Evolutionary conservation across 2,329 filamentous ascomycete genomes (phyloP).

Genomic region (Phaeosphaeria sp.): DNA sequence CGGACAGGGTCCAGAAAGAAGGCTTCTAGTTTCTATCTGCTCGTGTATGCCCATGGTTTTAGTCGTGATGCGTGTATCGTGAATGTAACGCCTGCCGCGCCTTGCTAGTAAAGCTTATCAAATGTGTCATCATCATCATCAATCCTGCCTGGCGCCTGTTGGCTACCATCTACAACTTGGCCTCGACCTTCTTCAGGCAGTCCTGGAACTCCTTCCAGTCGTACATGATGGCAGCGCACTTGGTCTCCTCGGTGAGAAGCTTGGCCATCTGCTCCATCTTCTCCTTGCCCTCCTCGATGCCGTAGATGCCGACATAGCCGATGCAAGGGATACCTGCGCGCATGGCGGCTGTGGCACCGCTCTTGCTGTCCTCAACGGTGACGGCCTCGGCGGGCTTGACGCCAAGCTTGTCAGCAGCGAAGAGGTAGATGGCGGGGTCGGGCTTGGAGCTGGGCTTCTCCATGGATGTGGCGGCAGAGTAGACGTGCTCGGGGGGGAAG

Average conservation of each 20-base stretch:
- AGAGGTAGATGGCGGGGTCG: conserved; percentile 85
- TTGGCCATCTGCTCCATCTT: conserved; percentile 57
- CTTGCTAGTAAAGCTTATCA: conserved; percentile 17
- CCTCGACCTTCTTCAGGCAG: conserved; percentile 57
- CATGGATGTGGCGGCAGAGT: conserved; percentile 81
- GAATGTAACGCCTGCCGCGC: conserved; percentile 14
- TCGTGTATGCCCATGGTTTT: conserved; percentile 19
- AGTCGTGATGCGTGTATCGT: conserved; percentile 28
- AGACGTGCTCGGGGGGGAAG: conserved; percentile 78
- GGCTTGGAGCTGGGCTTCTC: conserved; percentile 85
- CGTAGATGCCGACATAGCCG: conserved; percentile 77
- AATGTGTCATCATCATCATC: conserved; percentile 7
- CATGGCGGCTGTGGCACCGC: conserved; percentile 77
- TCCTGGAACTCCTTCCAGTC: conserved; percentile 60
- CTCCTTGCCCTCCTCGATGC: conserved; percentile 51
- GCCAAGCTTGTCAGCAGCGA: conserved; percentile 75
- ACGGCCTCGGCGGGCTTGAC: conserved; percentile 75
- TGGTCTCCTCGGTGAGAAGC: conserved; percentile 56
- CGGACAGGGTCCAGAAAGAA: conserved; percentile 12
- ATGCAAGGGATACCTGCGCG: conserved; percentile 81
- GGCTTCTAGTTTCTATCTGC: conserved; percentile 25
- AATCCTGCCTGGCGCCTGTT: neutral
- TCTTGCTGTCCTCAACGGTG: conserved; percentile 88
- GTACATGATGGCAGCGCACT: conserved; percentile 57
- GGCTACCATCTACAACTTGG: conserved; percentile 36